Base-by-base conservation (phyloP, 2,329 filamentous ascomycete genomes). In the Aspergillus phoenicis region DNA sequence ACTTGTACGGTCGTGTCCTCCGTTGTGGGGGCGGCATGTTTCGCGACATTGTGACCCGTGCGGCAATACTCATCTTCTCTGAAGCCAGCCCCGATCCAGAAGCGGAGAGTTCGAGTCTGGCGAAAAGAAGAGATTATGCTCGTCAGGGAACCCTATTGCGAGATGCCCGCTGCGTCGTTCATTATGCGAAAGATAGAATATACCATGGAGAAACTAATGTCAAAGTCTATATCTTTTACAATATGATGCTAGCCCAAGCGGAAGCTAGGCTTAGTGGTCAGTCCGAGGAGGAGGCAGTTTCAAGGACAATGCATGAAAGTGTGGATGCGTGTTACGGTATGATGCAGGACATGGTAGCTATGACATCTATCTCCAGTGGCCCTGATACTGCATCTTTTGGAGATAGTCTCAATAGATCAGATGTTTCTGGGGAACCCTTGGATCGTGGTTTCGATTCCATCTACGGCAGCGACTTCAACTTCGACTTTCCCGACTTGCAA, bases 141-240 rank as follows among this genome's bases (percentile, higher is more conserved):
- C 64, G 63, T 0, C 53, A 58, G 13, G 52, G 65, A 24, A 28
- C 52, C 1, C 26, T 72, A 4, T 47, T 69, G 0, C 17, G 64
- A 36, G 69, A 71, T 33, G 58, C 70, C 4, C 60, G 60, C 11
- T 62, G 62, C 5, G 38, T 70, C 2, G 66, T 70, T 5, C 49
- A 60, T 7, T 67, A 72, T 39, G 57, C 72, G 2, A 52, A 64
- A 5, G 66, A 71, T 11, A 63, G 74, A 20, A 67, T 76, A 22
- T 43, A 41, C 6, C 52, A 66, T 15, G 72, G 74, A 2, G 73
- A 77, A 48, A 76, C 71, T 0, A 75, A 73, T 59, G 65, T 75
- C 6, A 76, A 73, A 55, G 55, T 52, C 5, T 73, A 75, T 43
- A 59, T 73, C 30, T 72, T 67, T 49, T 28, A 72, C 6, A 66